Evolutionary conservation across 805 yeast genomes (phyloP).

Genomic region (Schwanniomyces polymorphus): DNA sequence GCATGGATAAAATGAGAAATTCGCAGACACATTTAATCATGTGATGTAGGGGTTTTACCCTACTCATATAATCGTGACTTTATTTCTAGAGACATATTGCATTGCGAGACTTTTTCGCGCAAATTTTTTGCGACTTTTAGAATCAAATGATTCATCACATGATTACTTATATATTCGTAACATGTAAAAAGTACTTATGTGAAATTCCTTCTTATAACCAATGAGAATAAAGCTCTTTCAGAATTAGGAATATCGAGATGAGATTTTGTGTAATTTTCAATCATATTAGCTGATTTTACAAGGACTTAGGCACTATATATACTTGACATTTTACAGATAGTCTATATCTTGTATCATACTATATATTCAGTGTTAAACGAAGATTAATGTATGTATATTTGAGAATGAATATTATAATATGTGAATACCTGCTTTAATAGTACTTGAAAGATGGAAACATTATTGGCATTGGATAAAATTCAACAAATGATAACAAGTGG

Average conservation of each 20-base stretch:
- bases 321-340: background rate
- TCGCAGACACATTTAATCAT: background rate
- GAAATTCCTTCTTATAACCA: background rate
- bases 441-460: background rate
- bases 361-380: constrained; percentile 1
- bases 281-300: constrained; percentile 5
- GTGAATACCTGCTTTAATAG: background rate
- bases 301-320: background rate
- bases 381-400: background rate
- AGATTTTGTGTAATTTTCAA: constrained; percentile 4
- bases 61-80: background rate
- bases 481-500: background rate
- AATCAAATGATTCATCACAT: background rate
- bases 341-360: constrained; percentile 1
- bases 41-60: background rate
- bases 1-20: background rate
- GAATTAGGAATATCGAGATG: background rate
- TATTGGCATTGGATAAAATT: background rate
- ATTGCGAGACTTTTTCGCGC: too few relatives aligned
- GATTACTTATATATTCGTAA: background rate
- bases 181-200: background rate
- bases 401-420: background rate
- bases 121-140: background rate
- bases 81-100: background rate
- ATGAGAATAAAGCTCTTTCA: constrained; percentile 2